Evolutionary conservation across 163 green algal species (phyloP).

Genomic region (Scenedesmus sp.): DNA sequence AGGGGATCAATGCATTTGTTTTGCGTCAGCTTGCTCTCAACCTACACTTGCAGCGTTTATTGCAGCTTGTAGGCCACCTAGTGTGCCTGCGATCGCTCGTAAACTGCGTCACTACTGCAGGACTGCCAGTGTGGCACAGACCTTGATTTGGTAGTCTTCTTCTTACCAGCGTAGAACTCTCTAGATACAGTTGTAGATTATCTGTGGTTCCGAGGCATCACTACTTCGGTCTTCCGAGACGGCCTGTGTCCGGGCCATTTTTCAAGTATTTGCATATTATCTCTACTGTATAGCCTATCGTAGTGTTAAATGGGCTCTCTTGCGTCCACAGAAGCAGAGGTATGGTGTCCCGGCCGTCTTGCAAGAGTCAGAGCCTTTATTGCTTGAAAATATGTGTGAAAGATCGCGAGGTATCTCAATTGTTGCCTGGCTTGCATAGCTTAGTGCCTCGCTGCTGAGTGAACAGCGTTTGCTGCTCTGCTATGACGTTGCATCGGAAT

Average conservation of each 20-base stretch:
- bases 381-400: too few relatives aligned
- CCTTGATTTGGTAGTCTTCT: background rate
- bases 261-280: background rate
- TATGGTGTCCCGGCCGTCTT: background rate
- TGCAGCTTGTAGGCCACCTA: background rate
- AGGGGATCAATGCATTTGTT: background rate
- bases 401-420: background rate
- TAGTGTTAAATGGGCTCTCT: background rate
- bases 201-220: background rate
- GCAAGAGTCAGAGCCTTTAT: background rate
- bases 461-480: background rate
- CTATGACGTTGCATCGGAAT: constrained; percentile 4
- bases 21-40: background rate
- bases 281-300: background rate
- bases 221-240: background rate
- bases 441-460: background rate
- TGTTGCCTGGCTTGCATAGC: background rate
- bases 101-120: background rate
- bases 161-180: background rate
- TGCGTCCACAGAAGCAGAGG: background rate
- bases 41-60: background rate
- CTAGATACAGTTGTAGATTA: background rate
- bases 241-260: background rate
- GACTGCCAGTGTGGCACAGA: background rate
- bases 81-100: background rate